These are phyloP conservation scores for Dryas integrifolia DNA, from an alignment of 331 rosid genomes.

Conservation along the genomic window DNA sequence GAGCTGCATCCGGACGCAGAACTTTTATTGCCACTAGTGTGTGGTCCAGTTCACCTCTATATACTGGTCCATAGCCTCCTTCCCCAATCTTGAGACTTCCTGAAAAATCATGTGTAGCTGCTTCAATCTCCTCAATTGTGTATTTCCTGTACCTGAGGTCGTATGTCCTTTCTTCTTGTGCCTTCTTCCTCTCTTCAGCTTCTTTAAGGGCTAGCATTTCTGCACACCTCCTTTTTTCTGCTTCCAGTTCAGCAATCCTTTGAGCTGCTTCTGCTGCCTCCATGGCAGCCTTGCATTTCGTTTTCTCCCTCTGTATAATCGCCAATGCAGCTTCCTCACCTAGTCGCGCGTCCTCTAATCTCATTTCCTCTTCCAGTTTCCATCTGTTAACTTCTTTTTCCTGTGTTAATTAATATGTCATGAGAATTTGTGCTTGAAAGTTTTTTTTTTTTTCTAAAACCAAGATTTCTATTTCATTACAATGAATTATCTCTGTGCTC, in stretches of 20 bases:
- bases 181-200: conserved; percentile 26
- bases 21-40: conserved; percentile 43
- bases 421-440: not conserved
- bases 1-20: conserved; percentile 47
- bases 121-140: conserved; percentile 35
- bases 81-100: conserved; percentile 37
- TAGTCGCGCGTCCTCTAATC: conserved; percentile 33
- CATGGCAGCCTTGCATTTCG: conserved; percentile 40
- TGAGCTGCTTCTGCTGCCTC: conserved; percentile 56
- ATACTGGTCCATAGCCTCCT: conserved; percentile 50
- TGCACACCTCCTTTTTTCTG: conserved; percentile 40
- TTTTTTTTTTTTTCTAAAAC: not conserved
- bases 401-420: conserved; percentile 28
- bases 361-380: conserved; percentile 53
- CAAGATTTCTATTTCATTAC: not conserved
- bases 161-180: conserved; percentile 2
- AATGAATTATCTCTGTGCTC: too few species aligned
- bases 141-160: conserved; percentile 50
- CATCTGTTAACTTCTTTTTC: conserved; percentile 51
- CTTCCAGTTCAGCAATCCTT: conserved; percentile 48
- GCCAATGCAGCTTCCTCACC: conserved; percentile 50
- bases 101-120: conserved; percentile 30
- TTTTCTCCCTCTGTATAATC: conserved; percentile 49
- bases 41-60: conserved; percentile 39
- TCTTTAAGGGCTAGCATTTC: conserved; percentile 40